Base-by-base conservation (phyloP, 2,329 filamentous ascomycete genomes). In the Aspergillus neoniger region DNA sequence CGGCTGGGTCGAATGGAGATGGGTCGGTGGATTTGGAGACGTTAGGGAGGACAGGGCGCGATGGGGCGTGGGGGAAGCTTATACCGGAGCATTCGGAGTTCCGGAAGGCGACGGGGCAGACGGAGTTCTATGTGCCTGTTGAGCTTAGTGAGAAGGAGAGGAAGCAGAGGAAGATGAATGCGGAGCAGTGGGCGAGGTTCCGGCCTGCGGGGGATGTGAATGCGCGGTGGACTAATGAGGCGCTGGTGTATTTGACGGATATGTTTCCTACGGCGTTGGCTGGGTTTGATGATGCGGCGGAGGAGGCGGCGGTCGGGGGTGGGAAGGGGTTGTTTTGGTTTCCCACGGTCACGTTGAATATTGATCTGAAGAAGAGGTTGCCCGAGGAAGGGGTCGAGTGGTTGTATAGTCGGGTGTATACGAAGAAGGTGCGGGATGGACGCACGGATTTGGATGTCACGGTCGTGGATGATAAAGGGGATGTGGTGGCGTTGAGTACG, bases 341-440 rank as follows among this genome's bases (percentile, higher is more conserved):
- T 72, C 90, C 90, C 0, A 96, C 91, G 0, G 75, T 96, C 1
- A 78, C 88, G 17, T 76, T 95, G 71, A 92, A 91, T 71, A 69
- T 96, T 21, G 91, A 96, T 63, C 79, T 92, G 41, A 95, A 94
- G 79, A 91, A 89, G 72, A 74, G 82, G 6, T 72, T 96, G 48
- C 90, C 90, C 0, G 76, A 78, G 4, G 84, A 85, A 44, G 91
- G 91, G 0, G 85, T 86, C 1, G 87, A 91, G 72, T 95, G 89
- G 87, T 71, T 96, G 56, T 88, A 88, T 67, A 80, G 87, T 43
- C 81, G 90, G 32, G 81, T 88, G 12, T 81, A 84, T 57, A 81
- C 86, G 4, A 92, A 91, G 75, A 79, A 82, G 73, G 85, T 93
- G 44, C 82, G 81, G 65, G 87, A 91, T 64, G 91, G 91, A 1